Base-by-base conservation (phyloP, 495 filamentous ascomycete genomes). In the Xanthoparmelia taractica region DNA sequence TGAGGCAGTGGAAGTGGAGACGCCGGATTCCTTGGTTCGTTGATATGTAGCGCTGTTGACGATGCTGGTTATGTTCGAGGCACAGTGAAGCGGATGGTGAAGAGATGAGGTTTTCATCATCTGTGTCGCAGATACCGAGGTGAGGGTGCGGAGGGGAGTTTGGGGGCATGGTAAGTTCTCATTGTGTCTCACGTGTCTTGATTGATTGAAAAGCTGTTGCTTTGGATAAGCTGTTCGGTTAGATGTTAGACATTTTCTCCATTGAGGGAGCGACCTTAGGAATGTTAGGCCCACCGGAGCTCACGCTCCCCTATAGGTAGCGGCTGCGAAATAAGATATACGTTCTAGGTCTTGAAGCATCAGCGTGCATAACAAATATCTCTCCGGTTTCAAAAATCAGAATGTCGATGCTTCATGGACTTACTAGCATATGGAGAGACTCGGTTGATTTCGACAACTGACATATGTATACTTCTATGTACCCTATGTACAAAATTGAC, bases 1-100 rank as follows among this genome's bases (percentile, higher is more conserved):
- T 8, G 50, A 63, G 36, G 36, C 17, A 0, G 37, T 27, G 2
- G 60, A 54, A n/a, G 57, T 27, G 2, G 60, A 54, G 25, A 63
- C 8, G 15, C 50, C 37, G 20, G 20, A 17, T 13, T 40, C 33
- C 12, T 57, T 57, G 15, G 40, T 47, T 3, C 36, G 4, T 20
- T 56, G 41, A 38, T 36, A 63, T 17, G 54, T 63, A 25, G 61
- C 61, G 8, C 15, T 57, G 50, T 52, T 38, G 29, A 57, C 23
- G 8, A 56, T 43, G 4, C 37, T 23, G 17, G 57, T 29, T 8
- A 52, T 37, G 3, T 57, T 25, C 5, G 50, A 29, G 37, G n/a
- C 20, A 18, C 34, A 12, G n/a, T 57, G 45, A 36, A 48, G 38
- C 37, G 61, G 40, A 40, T 25, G 40, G 55, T 43, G 52, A 25